These are phyloP conservation scores for Capronia coronata DNA, from an alignment of 2,329 filamentous ascomycete species.

Conservation along the genomic window DNA sequence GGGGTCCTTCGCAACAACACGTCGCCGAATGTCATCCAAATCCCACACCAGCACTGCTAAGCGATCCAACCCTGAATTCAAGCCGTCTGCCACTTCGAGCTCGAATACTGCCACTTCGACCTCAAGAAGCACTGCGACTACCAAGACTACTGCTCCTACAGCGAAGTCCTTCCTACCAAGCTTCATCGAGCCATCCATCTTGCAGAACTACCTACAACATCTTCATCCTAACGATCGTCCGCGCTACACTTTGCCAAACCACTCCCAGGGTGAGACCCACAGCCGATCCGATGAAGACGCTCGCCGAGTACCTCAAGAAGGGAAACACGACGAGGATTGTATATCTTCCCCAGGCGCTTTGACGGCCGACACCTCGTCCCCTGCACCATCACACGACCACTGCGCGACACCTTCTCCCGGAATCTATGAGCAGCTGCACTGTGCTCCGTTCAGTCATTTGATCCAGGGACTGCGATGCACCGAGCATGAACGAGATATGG, in stretches of 20 bases:
- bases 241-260: conserved; percentile 13
- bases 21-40: not conserved
- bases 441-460: conserved; percentile 15
- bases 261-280: conserved; percentile 3
- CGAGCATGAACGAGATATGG: conserved; percentile 20
- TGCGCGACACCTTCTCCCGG: conserved; percentile 14
- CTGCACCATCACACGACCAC: conserved; percentile 6
- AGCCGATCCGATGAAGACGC: not conserved
- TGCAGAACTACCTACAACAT: conserved; percentile 21
- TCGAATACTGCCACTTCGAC: not conserved
- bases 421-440: conserved; percentile 14
- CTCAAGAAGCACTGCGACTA: not conserved
- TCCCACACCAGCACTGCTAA: conserved; percentile 1
- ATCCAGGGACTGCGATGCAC: conserved; percentile 20
- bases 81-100: not conserved
- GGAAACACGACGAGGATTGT: conserved; percentile 6
- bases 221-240: conserved; percentile 21
- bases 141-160: not conserved
- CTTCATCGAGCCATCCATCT: conserved; percentile 20
- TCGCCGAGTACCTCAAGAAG: not conserved
- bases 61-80: conserved; percentile 14
- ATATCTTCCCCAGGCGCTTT: conserved; percentile 18
- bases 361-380: conserved; percentile 12
- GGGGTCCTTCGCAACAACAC: conserved; percentile 5
- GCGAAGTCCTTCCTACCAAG: conserved; percentile 16